A percentile compares a stretch with the other conserved stretches of the same genome.
Evolutionary conservation across 73 alveolate species (phyloP).

Genomic region (Uronychia setigera): DNA sequence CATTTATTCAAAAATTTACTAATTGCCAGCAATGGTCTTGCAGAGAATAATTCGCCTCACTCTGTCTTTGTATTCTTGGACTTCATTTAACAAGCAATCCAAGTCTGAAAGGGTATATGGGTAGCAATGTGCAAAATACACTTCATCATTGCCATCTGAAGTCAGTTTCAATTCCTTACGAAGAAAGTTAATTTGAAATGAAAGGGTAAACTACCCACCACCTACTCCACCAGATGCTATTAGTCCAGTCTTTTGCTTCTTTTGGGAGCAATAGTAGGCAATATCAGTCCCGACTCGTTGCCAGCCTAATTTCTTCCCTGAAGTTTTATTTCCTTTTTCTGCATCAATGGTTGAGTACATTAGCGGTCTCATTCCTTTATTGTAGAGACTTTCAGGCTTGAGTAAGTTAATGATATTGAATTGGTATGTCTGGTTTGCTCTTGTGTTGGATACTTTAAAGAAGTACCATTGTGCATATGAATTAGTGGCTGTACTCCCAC

Average conservation of each 20-base stretch:
- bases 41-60: background rate
- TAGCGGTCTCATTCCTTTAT: slow-evolving; percentile 85
- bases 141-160: slow-evolving; percentile 68
- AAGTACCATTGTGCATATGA: slow-evolving; percentile 98
- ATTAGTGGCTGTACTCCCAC: background rate
- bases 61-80: slow-evolving; percentile 3
- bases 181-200: slow-evolving; percentile 9
- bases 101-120: slow-evolving; percentile 89
- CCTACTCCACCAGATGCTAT: background rate
- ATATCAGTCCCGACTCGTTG: slow-evolving; percentile 11
- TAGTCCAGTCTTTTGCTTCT: background rate
- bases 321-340: background rate
- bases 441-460: slow-evolving; percentile 94
- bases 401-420: slow-evolving; percentile 92
- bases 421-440: slow-evolving; percentile 89
- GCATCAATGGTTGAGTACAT: slow-evolving; percentile 65
- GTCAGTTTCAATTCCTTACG: background rate
- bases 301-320: slow-evolving; percentile 13
- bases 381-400: slow-evolving; percentile 81
- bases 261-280: slow-evolving; percentile 1
- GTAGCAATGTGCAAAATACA: slow-evolving; percentile 83
- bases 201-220: slow-evolving; percentile 12
- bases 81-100: slow-evolving; percentile 40
- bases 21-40: slow-evolving; percentile 35
- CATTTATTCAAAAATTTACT: background rate